Evolutionary conservation across 2,329 filamentous ascomycete genomes (phyloP), one percentile per base, ranked within the genome.

Genomic region (Madurella mycetomatis): DNA sequence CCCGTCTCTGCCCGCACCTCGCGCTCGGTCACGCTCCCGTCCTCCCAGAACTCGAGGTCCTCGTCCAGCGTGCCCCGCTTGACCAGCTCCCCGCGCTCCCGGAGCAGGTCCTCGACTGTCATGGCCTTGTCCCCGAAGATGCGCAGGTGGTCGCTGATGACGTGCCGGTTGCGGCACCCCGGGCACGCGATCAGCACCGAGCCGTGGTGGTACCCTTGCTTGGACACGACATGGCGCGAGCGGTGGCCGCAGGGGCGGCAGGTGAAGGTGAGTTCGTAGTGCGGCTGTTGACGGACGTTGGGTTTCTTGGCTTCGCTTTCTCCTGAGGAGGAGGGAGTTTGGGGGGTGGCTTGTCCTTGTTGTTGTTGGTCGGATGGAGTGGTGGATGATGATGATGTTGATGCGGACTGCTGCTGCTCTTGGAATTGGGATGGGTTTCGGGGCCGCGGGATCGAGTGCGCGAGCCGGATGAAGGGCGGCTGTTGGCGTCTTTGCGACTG

Each of bases 151-250:
- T 99, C 94, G 66, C 85, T 87, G 65, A 99, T 97, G 61, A 99
- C 74, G 74, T 99, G 94, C 19, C 91, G 82, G 67, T 90, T 92
- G 65, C 86, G 85, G 72, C 94, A 99, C 3, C 77, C 76, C 0
- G 94, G 92, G 68, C 94, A 99, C 34, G 87, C 86, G 60, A 97
- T 92, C 54, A 99, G 77, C 4, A 94, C 87, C 1, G 90, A 92
- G 37, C 94, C 94, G 59, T 86, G 79, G 72, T 97, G 92, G 69
- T 99, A 99, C 32, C 90, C 94, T 68, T 97, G 94, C 72, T 97
- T 96, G 31, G 90, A 90, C 64, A 99, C 78, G 48, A 81, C 81
- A 73, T 99, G 95, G 12, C 84, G 80, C n/a, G 90, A 95, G 54
- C 92, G 86, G 37, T 81, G 75, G 44, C 79, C 76, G 73, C 94